phyloP scores from a whole-genome alignment of 306 rosid genomes.

The Oemleria cerasiformis region DNA sequence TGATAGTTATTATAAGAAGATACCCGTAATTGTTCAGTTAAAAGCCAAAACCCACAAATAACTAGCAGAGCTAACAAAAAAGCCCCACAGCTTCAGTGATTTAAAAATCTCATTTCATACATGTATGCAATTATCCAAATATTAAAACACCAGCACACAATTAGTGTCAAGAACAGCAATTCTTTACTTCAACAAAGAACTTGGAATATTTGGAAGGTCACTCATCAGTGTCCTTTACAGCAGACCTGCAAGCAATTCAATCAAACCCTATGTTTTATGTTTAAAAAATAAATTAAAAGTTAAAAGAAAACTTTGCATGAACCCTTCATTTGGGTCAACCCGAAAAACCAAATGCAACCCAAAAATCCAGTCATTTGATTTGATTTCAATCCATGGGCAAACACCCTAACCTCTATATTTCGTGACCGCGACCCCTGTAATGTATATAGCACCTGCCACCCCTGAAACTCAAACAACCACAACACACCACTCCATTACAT shows the following conservation, averaged over 20 bases:
- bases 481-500: not conserved
- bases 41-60: not conserved
- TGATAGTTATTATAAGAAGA: too few relatives aligned
- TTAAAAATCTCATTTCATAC: not conserved
- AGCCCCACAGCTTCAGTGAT: not conserved
- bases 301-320: not conserved
- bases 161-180: slow-evolving; percentile 1
- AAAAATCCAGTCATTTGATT: not conserved
- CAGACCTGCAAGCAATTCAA: slow-evolving; percentile 54
- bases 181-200: slow-evolving; percentile 69
- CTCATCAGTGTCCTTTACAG: slow-evolving; percentile 74
- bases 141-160: slow-evolving; percentile 5
- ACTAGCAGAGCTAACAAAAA: not conserved
- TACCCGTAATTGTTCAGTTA: too few relatives aligned
- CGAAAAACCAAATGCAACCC: too few relatives aligned
- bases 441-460: slow-evolving; percentile 88
- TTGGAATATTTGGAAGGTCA: slow-evolving; percentile 97
- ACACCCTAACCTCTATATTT: slow-evolving; percentile 51
- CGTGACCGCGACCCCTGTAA: slow-evolving; percentile 84
- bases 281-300: not conserved
- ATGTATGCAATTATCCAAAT: not conserved
- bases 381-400: not conserved
- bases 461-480: slow-evolving; percentile 45
- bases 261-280: slow-evolving; percentile 8
- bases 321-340: not conserved